phyloP scores from a whole-genome alignment of 805 yeast species.

The Metschnikowia lunata region DNA sequence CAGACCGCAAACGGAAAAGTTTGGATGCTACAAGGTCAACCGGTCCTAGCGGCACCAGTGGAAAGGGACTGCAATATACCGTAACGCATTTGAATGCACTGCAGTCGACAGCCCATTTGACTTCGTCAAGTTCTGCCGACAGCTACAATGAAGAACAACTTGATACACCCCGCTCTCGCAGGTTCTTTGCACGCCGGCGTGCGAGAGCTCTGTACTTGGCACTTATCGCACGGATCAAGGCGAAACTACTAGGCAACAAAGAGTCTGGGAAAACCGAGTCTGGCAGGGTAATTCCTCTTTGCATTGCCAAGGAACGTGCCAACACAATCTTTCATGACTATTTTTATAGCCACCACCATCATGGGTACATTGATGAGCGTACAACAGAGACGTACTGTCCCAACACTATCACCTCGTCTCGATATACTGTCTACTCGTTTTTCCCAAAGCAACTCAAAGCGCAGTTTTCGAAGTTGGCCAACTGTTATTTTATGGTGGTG shows the following conservation, averaged over 20 bases:
- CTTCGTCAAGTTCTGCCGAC: conserved; percentile 6
- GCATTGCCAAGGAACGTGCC: conserved; percentile 37
- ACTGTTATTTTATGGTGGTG: conserved; percentile 81
- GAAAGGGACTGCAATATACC: conserved; percentile 4
- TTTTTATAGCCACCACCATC: conserved; percentile 19
- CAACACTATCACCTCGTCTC: conserved; percentile 79
- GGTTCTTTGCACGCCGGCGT: conserved; percentile 9
- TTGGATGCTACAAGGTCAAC: background rate
- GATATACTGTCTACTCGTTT: conserved; percentile 76
- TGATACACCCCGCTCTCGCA: conserved; percentile 5
- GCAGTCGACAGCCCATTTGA: conserved; percentile 12
- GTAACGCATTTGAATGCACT: conserved; percentile 6
- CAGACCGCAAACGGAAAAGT: no score
- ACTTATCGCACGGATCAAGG: conserved; percentile 30
- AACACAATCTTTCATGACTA: conserved; percentile 28
- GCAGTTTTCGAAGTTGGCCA: conserved; percentile 91
- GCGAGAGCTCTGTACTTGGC: conserved; percentile 11
- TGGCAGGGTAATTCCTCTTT: conserved; percentile 76
- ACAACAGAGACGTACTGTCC: conserved; percentile 53
- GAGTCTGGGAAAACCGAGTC: conserved; percentile 27
- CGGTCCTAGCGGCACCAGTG: conserved; percentile 6
- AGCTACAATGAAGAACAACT: background rate
- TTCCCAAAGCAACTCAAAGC: conserved; percentile 84
- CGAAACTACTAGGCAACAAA: conserved; percentile 5
- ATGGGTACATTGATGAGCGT: conserved; percentile 64